A percentile compares a stretch with the other conserved stretches of the same genome.
These are phyloP conservation scores for Fonsecaea monophora DNA, from an alignment of 2,329 filamentous ascomycete genomes.

Conservation along the genomic window DNA sequence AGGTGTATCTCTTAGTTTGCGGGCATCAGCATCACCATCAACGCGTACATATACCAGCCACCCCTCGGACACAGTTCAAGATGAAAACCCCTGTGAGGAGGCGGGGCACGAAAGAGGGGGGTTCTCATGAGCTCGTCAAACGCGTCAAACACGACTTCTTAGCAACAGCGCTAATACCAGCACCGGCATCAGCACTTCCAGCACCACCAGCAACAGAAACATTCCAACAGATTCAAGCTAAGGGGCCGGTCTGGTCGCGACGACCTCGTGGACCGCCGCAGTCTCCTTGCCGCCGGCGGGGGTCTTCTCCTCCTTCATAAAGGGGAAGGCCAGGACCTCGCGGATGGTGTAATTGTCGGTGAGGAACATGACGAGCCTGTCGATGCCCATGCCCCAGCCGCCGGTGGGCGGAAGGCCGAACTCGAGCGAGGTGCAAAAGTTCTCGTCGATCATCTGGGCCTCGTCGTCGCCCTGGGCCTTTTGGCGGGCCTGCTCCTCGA, in stretches of 20 bases:
- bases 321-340: slow-evolving; percentile 94
- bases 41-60: background rate
- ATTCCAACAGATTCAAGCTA: background rate
- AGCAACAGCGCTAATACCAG: too few species aligned
- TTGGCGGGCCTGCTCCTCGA: slow-evolving; percentile 93
- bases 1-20: background rate
- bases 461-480: slow-evolving; percentile 98
- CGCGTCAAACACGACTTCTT: background rate
- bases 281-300: slow-evolving; percentile 44
- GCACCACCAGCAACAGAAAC: background rate
- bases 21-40: background rate
- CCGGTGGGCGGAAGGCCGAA: slow-evolving; percentile 91
- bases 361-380: slow-evolving; percentile 93
- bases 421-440: slow-evolving; percentile 88
- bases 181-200: background rate
- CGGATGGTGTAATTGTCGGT: slow-evolving; percentile 96
- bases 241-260: slow-evolving; percentile 1
- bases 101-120: too few species aligned
- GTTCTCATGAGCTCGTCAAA: background rate
- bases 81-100: background rate
- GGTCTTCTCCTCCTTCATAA: slow-evolving; percentile 86
- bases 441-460: slow-evolving; percentile 94
- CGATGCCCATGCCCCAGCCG: slow-evolving; percentile 96
- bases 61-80: background rate
- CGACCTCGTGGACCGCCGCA: slow-evolving; percentile 61